A percentile compares a stretch with the other conserved stretches of the same genome.
phyloP scores from a whole-genome alignment of 306 rosid species.

The Cucumis melo region DNA sequence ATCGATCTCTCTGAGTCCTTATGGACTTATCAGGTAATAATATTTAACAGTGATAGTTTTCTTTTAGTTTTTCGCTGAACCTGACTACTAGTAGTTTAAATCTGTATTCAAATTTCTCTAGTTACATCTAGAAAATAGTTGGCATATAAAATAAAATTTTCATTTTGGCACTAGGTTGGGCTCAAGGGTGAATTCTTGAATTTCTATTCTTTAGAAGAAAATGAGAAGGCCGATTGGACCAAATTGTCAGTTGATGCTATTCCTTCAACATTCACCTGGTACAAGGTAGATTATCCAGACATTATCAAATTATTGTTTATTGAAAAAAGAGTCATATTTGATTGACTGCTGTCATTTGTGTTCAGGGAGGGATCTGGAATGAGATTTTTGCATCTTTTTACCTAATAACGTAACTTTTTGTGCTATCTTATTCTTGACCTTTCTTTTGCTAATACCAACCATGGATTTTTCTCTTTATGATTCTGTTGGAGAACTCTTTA shows the following conservation, averaged over 20 bases:
- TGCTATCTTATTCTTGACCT: not conserved
- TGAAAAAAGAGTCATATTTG: not conserved
- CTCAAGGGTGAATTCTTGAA: conserved; percentile 62
- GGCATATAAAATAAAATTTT: not conserved
- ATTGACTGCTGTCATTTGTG: not conserved
- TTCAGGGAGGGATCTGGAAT: not conserved
- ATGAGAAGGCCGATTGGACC: conserved; percentile 52
- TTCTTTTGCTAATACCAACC: not conserved
- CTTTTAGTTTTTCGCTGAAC: not conserved
- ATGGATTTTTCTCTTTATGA: not conserved
- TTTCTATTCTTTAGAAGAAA: conserved; percentile 38
- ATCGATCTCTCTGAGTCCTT: conserved; percentile 54
- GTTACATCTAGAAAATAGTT: not conserved
- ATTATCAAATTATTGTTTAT: not conserved
- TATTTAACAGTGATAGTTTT: not conserved
- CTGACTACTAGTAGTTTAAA: not conserved
- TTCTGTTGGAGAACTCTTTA: not conserved
- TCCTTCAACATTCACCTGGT: conserved; percentile 76
- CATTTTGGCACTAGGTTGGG: conserved; percentile 56
- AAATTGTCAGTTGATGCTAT: conserved; percentile 35
- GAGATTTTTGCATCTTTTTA: not conserved
- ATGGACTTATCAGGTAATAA: conserved; percentile 86
- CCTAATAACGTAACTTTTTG: not conserved
- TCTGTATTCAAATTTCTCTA: not conserved
- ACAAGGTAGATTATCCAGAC: conserved; percentile 51